Percentiles rank a stretch among this genome's conserved stretches.
Conservation (phyloP, 148 eudicot species). For the Pouteria glomerata region DNA sequence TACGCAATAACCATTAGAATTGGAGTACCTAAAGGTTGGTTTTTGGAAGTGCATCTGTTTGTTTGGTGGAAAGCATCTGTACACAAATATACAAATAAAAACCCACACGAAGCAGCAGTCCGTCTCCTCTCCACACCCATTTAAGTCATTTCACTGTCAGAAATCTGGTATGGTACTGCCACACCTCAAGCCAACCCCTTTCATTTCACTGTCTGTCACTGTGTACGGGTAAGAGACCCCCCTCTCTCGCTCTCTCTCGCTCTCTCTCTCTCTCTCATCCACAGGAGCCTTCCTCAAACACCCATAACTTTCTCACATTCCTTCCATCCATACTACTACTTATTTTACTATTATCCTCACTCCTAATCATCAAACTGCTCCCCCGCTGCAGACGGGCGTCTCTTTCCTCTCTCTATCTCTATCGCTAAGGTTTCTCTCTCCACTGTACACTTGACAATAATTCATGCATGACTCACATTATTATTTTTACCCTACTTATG, state of each 20-base stretch:
- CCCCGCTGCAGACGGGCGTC: conserved; percentile 40
- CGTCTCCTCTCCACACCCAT: conserved; percentile 12
- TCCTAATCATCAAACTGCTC: conserved; percentile 42
- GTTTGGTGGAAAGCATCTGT: too few species aligned
- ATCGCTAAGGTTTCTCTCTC: conserved; percentile 12
- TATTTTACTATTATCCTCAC: conserved; percentile 11
- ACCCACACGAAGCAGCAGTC: conserved; percentile 10
- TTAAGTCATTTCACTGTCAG: conserved; percentile 38
- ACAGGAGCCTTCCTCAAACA: conserved; percentile 24
- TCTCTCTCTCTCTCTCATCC: not conserved
- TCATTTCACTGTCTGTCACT: not conserved
- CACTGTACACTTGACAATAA: conserved; percentile 28
- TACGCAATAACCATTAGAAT: too few species aligned
- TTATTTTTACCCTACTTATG: not conserved
- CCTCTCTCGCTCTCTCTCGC: not conserved
- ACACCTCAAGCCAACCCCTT: conserved; percentile 20
- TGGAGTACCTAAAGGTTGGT: too few species aligned
- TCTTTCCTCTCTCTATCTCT: conserved; percentile 1
- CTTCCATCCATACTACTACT: conserved; percentile 16
- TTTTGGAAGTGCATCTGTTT: too few species aligned
- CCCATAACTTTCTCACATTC: conserved; percentile 43
- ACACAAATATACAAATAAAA: too few species aligned
- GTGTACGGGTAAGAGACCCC: too few species aligned
- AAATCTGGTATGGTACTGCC: conserved; percentile 20
- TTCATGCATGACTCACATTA: conserved; percentile 35